Base-by-base conservation (phyloP, 2,329 filamentous ascomycete genomes). In the Ploettnerulaceae sp. region DNA sequence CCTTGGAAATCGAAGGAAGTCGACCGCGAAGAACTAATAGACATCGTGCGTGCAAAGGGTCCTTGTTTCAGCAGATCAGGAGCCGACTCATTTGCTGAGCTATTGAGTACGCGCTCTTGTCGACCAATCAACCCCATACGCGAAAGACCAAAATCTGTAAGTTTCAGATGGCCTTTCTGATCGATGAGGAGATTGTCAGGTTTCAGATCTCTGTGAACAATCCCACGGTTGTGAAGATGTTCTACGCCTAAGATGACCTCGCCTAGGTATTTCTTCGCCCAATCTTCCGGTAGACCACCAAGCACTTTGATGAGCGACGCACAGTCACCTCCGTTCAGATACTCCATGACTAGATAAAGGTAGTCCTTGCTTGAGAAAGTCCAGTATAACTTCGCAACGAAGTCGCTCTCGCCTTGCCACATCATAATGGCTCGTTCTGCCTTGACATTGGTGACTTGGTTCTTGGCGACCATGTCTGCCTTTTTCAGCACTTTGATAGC, bases 401-500 rank as follows among this genome's bases (percentile, higher is more conserved):
- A 98, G 50, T 98, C 93, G 65, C 94, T 98, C 67, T 97, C 89
- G 17, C 93, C 93, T 69, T 98, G 93, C 88, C 93, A 97, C 93
- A 98, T 98, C 93, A 98, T 97, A 64, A 98, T 98, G 17, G 94
- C 94, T 56, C 93, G 81, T 68, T 98, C 93, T 7, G 94, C 93
- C 68, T 98, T 97, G 61, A 98, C 93, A 62, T 98, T 98, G 57
- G 93, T 95, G 58, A 98, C 90, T 65, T 98, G 93, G 65, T 98
- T 98, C 69, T 98, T 98, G 52, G 93, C 93, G 53, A 98, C 89
- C 93, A 98, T 98, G 72, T 98, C 93, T n/a, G 93, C 90, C 69
- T 98, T 98, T 65, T 97, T 97, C 49, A 98, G 68, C 1, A 97
- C 93, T 64, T 98, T 98, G 71, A 98, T 97, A 7, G 93, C 93